phyloP scores from a whole-genome alignment of 1,284 basidiomycete species.

The Ustilago nuda region DNA sequence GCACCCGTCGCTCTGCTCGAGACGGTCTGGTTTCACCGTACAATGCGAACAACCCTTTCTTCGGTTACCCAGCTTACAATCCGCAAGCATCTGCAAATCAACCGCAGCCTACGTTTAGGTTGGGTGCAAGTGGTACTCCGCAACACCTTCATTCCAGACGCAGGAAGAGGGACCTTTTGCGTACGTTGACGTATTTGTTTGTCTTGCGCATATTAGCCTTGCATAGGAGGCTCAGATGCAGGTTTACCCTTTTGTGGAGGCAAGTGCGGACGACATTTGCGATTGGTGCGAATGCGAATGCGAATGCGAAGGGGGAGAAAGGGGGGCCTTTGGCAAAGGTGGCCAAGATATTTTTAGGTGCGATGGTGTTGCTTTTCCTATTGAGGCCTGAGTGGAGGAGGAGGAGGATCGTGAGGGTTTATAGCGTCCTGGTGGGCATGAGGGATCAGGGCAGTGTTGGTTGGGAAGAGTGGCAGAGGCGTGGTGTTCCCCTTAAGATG shows the following conservation, averaged over 20 bases:
- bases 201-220: constrained; percentile 61
- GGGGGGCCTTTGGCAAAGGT: neutral
- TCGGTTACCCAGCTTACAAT: constrained; percentile 78
- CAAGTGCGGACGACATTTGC: constrained; percentile 21
- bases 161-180: constrained; percentile 63
- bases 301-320: neutral
- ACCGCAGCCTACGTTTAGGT: constrained; percentile 20
- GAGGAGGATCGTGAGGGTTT: constrained; percentile 21
- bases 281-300: constrained; percentile 13
- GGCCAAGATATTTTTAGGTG: constrained; percentile 20
- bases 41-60: constrained; percentile 78
- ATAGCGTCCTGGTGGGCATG: neutral
- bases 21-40: constrained; percentile 68
- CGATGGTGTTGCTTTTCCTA: constrained; percentile 23
- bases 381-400: constrained; percentile 37
- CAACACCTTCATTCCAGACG: constrained; percentile 54
- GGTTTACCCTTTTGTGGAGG: constrained; percentile 23
- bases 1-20: constrained; percentile 54
- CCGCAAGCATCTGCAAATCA: neutral
- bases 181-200: constrained; percentile 67
- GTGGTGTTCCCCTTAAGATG: neutral
- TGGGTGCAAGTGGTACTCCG: constrained; percentile 15
- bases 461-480: constrained; percentile 41
- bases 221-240: constrained; percentile 54
- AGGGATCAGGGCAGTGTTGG: constrained; percentile 5